Base-by-base conservation (phyloP, 352 stramenopile species). In the Pythium phragmitis region DNA sequence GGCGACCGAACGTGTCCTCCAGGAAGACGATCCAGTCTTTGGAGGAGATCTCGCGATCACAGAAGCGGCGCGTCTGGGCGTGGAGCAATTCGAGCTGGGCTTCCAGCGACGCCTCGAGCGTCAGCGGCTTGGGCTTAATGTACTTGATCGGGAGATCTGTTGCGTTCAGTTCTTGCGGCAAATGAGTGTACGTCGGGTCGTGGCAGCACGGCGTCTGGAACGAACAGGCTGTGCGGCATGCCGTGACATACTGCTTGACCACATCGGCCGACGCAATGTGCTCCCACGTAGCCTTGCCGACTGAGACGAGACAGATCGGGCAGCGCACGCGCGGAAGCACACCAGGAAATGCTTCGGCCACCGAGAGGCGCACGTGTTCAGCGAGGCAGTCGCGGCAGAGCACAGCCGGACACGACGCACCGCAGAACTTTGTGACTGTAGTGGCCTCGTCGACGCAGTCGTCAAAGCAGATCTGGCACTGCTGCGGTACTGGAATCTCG, bases 141-240 rank as follows among this genome's bases (percentile, higher is more conserved):
- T 57, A 48, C 19, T 50, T 57, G 16, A 1, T 7, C 7, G 54
- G 56, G 9, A 37, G 21, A 2, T 57, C 17, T 26, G 37, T 54
- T 2, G 51, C 39, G 13, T 43, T 45, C 1, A 51, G 33, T 7
- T 30, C 51, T 2, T 30, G 28, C 12, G 67, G 67, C 43, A 74
- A 37, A 7, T 75, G 68, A 13, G 53, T 65, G 57, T 72, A 71
- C 7, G 23, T 13, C 6, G 50, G 11, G 34, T 74, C 23, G 58
- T 74, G 62, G 58, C 67, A 74, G 58, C 67, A 74, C 33, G 67
- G 57, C 8, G 50, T 60, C 41, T 62, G 57, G 53, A 70, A 65
- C 13, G 62, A 67, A 43, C 67, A 74, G n/a, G 67, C 62, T 9
- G 11, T 49, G 9, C 51, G 23, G 45, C 63, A 72, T 8, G 58